phyloP scores from a whole-genome alignment of 2,329 filamentous ascomycete genomes.

The Diaporthe nobilis region DNA sequence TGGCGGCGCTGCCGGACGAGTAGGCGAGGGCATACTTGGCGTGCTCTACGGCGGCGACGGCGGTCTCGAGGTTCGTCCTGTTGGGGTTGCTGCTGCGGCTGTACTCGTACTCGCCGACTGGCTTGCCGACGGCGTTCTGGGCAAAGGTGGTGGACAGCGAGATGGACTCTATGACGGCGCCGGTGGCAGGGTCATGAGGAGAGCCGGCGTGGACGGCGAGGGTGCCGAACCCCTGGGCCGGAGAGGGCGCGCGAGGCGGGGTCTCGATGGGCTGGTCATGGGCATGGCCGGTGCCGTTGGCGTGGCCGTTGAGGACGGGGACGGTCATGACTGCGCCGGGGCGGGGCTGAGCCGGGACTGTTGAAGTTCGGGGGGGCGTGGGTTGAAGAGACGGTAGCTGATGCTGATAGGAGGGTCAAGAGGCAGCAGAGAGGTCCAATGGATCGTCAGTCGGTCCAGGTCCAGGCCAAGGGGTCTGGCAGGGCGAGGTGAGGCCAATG shows the following conservation, averaged over 20 bases:
- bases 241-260: slow-evolving; percentile 79
- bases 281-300: slow-evolving; percentile 25
- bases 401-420: neutral
- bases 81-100: slow-evolving; percentile 95
- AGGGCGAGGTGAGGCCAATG: neutral
- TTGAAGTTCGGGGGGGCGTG: no score
- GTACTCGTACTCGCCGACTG: slow-evolving; percentile 93
- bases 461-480: neutral
- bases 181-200: slow-evolving; percentile 90
- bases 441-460: neutral
- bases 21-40: slow-evolving; percentile 95
- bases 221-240: slow-evolving; percentile 88
- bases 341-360: neutral
- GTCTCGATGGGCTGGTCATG: slow-evolving; percentile 66
- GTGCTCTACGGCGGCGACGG: slow-evolving; percentile 92
- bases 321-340: slow-evolving; percentile 29
- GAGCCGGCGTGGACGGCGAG: slow-evolving; percentile 94
- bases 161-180: slow-evolving; percentile 96
- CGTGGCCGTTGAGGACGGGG: slow-evolving; percentile 36
- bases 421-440: neutral
- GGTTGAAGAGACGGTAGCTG: neutral
- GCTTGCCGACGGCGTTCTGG: slow-evolving; percentile 89
- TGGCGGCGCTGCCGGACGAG: slow-evolving; percentile 93
- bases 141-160: slow-evolving; percentile 97
- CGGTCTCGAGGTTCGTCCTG: slow-evolving; percentile 92